Conservation (phyloP, 2,329 filamentous ascomycete genomes). For the Fusarium hainanense region DNA sequence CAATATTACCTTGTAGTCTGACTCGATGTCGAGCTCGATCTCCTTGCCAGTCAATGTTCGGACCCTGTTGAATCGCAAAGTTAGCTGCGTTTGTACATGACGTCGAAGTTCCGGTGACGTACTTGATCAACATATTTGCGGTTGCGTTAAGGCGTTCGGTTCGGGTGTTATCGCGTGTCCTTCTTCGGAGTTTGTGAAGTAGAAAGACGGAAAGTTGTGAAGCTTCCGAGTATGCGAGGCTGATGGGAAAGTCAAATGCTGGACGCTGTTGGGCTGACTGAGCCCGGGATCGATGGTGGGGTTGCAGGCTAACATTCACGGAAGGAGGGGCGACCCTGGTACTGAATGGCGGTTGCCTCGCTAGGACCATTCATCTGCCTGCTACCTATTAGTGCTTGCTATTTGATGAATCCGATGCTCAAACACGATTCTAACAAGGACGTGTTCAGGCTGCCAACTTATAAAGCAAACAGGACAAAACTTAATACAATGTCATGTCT, state of each 20-base stretch:
- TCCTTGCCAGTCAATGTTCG: conserved; percentile 98
- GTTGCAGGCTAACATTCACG: conserved; percentile 30
- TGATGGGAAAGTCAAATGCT: conserved; percentile 32
- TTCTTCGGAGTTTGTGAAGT: background rate
- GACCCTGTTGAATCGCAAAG: conserved; percentile 69
- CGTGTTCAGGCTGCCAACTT: background rate
- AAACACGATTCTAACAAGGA: background rate
- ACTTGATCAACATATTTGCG: conserved; percentile 64
- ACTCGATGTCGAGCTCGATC: conserved; percentile 97
- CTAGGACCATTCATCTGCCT: conserved; percentile 2
- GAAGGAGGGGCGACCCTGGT: conserved; percentile 36
- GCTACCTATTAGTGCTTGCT: background rate
- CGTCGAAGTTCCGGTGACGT: conserved; percentile 33
- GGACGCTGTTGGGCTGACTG: conserved; percentile 34
- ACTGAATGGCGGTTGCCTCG: conserved; percentile 17
- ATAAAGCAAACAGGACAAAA: background rate
- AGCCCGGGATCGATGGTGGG: conserved; percentile 41
- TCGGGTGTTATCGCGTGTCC: background rate
- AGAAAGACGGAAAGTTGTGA: background rate
- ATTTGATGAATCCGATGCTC: background rate
- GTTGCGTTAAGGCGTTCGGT: conserved; percentile 3
- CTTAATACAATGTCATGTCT: background rate
- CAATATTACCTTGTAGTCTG: conserved; percentile 82
- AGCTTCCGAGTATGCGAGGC: conserved; percentile 36
- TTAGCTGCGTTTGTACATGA: conserved; percentile 36